Conservation (phyloP, 345 rosid species). For the Sonneratia alba region DNA sequence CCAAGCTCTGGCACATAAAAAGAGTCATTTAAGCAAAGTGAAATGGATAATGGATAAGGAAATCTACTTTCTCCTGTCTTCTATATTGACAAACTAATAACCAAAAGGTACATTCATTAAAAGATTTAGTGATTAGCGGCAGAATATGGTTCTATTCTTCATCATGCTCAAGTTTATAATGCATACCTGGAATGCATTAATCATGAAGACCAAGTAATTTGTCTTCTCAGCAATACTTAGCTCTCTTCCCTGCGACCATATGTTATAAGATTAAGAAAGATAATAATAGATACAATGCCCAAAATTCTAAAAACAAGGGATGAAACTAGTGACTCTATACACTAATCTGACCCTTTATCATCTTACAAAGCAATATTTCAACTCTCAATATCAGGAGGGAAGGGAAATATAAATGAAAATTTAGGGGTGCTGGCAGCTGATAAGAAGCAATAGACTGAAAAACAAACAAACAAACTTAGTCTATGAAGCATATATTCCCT, state of each 20-base stretch:
- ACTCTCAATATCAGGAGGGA: not conserved
- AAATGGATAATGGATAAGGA: not conserved
- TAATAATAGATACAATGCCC: not conserved
- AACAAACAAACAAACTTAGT: not conserved
- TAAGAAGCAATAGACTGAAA: not conserved
- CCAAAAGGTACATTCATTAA: not conserved
- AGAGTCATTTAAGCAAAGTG: not conserved
- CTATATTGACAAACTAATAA: not conserved
- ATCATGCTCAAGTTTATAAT: not conserved
- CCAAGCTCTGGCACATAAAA: conserved; percentile 67
- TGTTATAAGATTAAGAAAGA: conserved; percentile 1
- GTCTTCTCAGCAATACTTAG: conserved; percentile 82
- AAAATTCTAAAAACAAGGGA: not conserved
- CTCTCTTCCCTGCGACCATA: conserved; percentile 62
- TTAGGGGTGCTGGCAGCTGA: not conserved
- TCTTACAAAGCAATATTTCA: not conserved
- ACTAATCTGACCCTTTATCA: not conserved
- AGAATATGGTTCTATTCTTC: not conserved
- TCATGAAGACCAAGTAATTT: conserved; percentile 89
- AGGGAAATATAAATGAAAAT: not conserved
- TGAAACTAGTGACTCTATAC: not conserved
- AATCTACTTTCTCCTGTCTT: not conserved
- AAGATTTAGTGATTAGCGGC: not conserved
- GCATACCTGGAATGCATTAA: conserved; percentile 94
- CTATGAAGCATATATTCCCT: not conserved